Base-by-base conservation (phyloP, 257 asterid genomes). In the Solanum okadae region DNA sequence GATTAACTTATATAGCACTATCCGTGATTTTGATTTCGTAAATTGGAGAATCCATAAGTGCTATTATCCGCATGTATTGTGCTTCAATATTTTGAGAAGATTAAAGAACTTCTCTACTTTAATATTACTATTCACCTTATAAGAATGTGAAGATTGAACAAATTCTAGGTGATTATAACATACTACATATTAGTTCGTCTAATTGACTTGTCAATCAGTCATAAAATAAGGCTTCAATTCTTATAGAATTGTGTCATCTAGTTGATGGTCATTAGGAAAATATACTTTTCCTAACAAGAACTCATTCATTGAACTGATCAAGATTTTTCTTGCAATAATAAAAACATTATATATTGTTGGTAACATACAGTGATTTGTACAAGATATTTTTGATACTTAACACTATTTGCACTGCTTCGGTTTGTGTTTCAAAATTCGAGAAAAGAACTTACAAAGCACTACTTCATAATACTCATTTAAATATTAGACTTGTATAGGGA, bases 401-500 rank as follows among this genome's bases (percentile, higher is more conserved):
- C 78, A 7, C 25, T 71, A 5, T 33, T 71, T 18, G 37, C 25
- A 5, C 7, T 31, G 18, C 22, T 14, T 42, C 13, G 22, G 1
- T n/a, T 38, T 77, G 15, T 23, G 10, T 5, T 77, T n/a, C 22
- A 76, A 29, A 76, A 38, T 76, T 77, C 12, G 38, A 23, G 14
- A 42, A 42, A 78, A 3, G 12, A 6, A 22, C 37, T 20, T 49
- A 44, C 61, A n/a, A 68, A 40, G 61, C 87, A 75, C 46, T 22
- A 40, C 38, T 49, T 61, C 56, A 18, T 61, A 34, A 27, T 86
- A n/a, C 85, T 77, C 9, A 2, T 67, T 71, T 16, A 52, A 52
- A 52, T 52, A 52, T 52, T 52, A 25, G 8, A 52, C 23, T 29
- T 10, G 29, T 87, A 87, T 87, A 96, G 98, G 98, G 98, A 71